Evolutionary conservation across 2,329 filamentous ascomycete genomes (phyloP).

Genomic region (Fonsecaea pugnacius): DNA sequence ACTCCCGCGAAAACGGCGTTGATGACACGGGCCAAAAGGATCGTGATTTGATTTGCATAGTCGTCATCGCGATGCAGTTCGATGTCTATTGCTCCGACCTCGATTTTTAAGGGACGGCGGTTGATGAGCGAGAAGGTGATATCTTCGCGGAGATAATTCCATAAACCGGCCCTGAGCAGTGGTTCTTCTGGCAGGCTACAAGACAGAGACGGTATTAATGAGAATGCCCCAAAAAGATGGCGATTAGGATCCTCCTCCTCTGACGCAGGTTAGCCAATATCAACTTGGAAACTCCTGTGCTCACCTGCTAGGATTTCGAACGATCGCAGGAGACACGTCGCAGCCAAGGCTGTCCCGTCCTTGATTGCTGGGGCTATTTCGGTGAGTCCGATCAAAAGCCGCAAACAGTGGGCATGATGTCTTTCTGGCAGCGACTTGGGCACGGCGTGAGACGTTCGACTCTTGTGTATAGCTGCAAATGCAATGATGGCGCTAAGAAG

Average conservation of each 20-base stretch:
- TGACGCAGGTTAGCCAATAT: slow-evolving; percentile 16
- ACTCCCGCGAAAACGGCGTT: slow-evolving; percentile 45
- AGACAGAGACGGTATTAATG: slow-evolving; percentile 45
- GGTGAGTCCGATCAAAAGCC: slow-evolving; percentile 47
- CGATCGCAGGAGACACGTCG: slow-evolving; percentile 55
- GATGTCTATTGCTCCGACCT: slow-evolving; percentile 39
- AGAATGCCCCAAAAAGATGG: slow-evolving; percentile 55
- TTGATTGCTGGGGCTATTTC: slow-evolving; percentile 40
- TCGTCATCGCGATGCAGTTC: slow-evolving; percentile 39
- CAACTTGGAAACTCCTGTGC: slow-evolving; percentile 7
- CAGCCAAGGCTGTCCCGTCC: slow-evolving; percentile 50
- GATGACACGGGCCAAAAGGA: slow-evolving; percentile 52
- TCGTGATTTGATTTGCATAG: slow-evolving; percentile 49
- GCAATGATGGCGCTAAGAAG: slow-evolving; percentile 54
- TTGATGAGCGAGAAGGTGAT: slow-evolving; percentile 60
- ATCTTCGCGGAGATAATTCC: slow-evolving; percentile 59
- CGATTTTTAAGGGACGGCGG: slow-evolving; percentile 50
- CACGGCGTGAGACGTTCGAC: slow-evolving; percentile 37
- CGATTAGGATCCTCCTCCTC: slow-evolving; percentile 51
- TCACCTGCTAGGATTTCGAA: slow-evolving; percentile 56
- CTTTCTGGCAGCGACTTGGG: slow-evolving; percentile 42
- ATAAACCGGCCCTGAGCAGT: slow-evolving; percentile 51
- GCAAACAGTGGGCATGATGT: slow-evolving; percentile 50
- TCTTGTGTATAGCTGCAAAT: slow-evolving; percentile 51
- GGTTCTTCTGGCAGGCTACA: slow-evolving; percentile 36